Conservation (phyloP, 1,284 basidiomycete genomes). For the Rhodotorula sp. region DNA sequence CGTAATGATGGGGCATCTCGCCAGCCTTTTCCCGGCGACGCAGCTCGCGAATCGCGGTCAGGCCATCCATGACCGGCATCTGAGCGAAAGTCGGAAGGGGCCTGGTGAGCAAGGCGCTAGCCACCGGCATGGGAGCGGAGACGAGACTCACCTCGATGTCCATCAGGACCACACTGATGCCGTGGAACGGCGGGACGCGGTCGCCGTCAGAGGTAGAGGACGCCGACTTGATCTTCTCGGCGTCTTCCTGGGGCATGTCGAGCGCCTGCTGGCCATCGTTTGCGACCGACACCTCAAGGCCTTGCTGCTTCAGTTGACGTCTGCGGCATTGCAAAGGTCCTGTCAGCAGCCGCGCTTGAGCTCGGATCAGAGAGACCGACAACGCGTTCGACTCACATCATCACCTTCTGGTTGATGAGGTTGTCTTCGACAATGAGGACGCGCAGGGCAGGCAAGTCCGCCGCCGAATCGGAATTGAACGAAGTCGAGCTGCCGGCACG, state of each 20-base stretch:
- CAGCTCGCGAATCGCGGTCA: slow-evolving; percentile 30
- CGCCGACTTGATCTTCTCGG: not conserved
- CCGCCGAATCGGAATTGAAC: not conserved
- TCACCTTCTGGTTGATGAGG: slow-evolving; percentile 51
- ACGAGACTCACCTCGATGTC: slow-evolving; percentile 26
- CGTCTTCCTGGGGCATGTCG: slow-evolving; percentile 32
- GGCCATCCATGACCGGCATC: slow-evolving; percentile 38
- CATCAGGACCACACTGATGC: slow-evolving; percentile 15
- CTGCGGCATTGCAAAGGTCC: not conserved
- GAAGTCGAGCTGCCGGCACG: not conserved
- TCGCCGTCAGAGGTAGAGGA: not conserved
- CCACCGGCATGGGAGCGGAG: slow-evolving; percentile 4
- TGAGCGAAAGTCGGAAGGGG: not conserved
- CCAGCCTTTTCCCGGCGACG: slow-evolving; percentile 26
- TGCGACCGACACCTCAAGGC: slow-evolving; percentile 49
- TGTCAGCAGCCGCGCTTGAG: not conserved
- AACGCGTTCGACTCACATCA: slow-evolving; percentile 37
- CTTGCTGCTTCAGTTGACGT: slow-evolving; percentile 50
- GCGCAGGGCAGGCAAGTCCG: not conserved
- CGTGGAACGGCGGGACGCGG: not conserved
- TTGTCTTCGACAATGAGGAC: slow-evolving; percentile 48
- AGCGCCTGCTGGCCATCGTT: slow-evolving; percentile 52
- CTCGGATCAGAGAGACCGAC: not conserved
- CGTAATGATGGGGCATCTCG: slow-evolving; percentile 13
- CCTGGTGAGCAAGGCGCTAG: no score